Evolutionary conservation across 2,329 filamentous ascomycete genomes (phyloP), one percentile per base, ranked within the genome.

Genomic region (Pseudogymnoascus sp.): DNA sequence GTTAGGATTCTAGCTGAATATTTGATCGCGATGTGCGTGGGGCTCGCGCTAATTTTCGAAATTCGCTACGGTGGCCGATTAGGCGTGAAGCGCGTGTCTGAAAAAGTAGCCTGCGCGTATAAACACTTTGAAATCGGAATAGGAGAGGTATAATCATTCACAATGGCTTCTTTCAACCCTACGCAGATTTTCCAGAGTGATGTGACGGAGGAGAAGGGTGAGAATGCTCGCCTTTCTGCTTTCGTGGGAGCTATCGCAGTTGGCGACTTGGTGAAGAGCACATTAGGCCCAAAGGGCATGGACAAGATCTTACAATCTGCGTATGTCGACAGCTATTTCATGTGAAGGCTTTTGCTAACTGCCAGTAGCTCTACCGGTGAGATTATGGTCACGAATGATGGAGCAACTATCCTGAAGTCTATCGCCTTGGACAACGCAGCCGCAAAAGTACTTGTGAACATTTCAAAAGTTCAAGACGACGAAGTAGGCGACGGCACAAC

Each of bases 241-340:
- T 99, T 99, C 73, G 93, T 99, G 63, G 95, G 95, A 71, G 95
- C 95, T 75, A 99, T 99, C 74, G 95, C 95, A 63, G 95, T 99
- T 57, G 95, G 95, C 62, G 95, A 99, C 73, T 79, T 99, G 69
- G 95, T 99, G 62, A 99, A 99, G 84, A 96, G 91, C 77, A 97
- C 95, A 10, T 80, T 99, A 35, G 95, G 95, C 6, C 95, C 95
- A 38, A 97, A 97, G 81, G 95, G 95, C 71, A 97, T 97, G 93
- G 95, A 97, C 82, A 97, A 96, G 82, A 96, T 96, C 76, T 81
- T 96, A 74, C 92, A 96, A 78, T 96, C 92, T 76, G 93, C 91
- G 89, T 95, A 86, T 68, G 88, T 84, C 65, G 65, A 11, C 40
- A 31, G 21, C 17, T 17, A 62, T 63, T 44, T 11, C 13, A 57